These are phyloP conservation scores for Talaromyces ruber DNA, from an alignment of 495 filamentous ascomycete genomes.

Conservation along the genomic window DNA sequence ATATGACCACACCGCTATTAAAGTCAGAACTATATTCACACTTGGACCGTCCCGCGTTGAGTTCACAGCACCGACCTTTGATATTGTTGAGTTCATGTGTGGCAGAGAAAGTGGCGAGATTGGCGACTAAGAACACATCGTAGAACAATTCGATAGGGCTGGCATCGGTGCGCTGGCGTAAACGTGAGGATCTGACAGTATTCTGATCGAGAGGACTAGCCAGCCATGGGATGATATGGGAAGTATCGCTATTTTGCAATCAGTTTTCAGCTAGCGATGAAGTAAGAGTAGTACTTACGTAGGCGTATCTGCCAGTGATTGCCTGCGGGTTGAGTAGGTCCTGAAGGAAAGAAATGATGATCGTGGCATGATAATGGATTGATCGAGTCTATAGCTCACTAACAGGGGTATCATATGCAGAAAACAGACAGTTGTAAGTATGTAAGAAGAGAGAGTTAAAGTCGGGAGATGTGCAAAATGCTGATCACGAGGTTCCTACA, in stretches of 20 bases:
- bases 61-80: slow-evolving; percentile 18
- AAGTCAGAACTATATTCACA: not conserved
- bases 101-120: slow-evolving; percentile 54
- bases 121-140: slow-evolving; percentile 63
- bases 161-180: slow-evolving; percentile 35
- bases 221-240: slow-evolving; percentile 20
- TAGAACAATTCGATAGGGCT: slow-evolving; percentile 56
- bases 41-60: not conserved
- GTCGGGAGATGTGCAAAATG: not conserved
- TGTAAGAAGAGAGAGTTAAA: not conserved
- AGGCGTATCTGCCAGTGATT: not conserved
- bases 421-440: not conserved
- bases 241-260: not conserved
- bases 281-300: not conserved
- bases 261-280: not conserved
- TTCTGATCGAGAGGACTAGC: slow-evolving; percentile 24
- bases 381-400: not conserved
- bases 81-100: slow-evolving; percentile 44
- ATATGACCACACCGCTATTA: slow-evolving; percentile 37
- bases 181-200: slow-evolving; percentile 13
- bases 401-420: slow-evolving; percentile 8
- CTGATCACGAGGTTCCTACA: not conserved
- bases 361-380: slow-evolving; percentile 6
- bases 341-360: slow-evolving; percentile 8
- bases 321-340: slow-evolving; percentile 5